Conservation (phyloP, 2,329 filamentous ascomycete genomes). For the Pseudocercospora fuligena region DNA sequence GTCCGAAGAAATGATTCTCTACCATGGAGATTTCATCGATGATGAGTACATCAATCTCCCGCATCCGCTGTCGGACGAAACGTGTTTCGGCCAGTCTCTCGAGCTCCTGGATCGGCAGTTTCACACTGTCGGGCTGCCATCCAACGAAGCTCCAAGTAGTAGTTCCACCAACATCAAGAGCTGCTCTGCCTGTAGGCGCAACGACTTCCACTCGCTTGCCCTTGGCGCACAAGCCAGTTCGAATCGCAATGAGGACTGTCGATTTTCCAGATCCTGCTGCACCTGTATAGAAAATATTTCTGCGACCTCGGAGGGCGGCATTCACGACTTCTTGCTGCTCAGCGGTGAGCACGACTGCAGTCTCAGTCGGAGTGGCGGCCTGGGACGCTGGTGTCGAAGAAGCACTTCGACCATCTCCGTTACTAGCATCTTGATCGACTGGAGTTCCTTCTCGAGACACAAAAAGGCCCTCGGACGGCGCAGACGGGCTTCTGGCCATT, state of each 20-base stretch:
- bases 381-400: too few relatives aligned
- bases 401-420: too few relatives aligned
- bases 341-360: neutral
- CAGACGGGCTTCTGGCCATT: too few relatives aligned
- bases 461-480: too few relatives aligned
- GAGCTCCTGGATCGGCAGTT: slow-evolving; percentile 42
- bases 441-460: too few relatives aligned
- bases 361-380: too few relatives aligned
- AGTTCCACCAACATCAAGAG: slow-evolving; percentile 59
- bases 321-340: neutral
- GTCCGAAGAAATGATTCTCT: slow-evolving; percentile 59
- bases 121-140: slow-evolving; percentile 56
- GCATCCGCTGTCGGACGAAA: slow-evolving; percentile 40
- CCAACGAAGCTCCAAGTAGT: slow-evolving; percentile 64
- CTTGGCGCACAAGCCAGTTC: slow-evolving; percentile 42
- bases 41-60: slow-evolving; percentile 59
- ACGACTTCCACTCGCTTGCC: slow-evolving; percentile 55
- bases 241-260: slow-evolving; percentile 57
- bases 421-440: neutral
- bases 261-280: slow-evolving; percentile 66
- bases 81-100: slow-evolving; percentile 38
- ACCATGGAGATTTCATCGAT: slow-evolving; percentile 72
- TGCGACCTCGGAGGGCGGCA: neutral
- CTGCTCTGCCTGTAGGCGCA: slow-evolving; percentile 65
- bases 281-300: slow-evolving; percentile 68